These are phyloP conservation scores for Marvania coccoides DNA, from an alignment of 139 green algal species.

Conservation along the genomic window DNA sequence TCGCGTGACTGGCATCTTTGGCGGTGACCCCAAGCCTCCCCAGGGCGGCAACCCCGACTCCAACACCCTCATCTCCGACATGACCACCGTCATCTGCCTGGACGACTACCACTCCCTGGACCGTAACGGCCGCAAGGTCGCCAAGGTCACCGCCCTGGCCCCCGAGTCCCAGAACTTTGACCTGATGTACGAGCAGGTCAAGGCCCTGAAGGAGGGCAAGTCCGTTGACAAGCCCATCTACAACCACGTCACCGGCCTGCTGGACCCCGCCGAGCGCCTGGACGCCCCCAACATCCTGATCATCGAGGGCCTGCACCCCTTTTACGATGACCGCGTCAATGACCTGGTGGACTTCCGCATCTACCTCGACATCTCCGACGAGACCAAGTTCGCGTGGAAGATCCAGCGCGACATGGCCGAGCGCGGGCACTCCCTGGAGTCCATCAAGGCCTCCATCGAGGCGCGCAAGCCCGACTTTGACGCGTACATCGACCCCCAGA, in stretches of 20 bases:
- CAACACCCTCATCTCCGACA: constrained; percentile 98
- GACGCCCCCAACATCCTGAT: constrained; percentile 86
- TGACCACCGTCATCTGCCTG: constrained; percentile 99
- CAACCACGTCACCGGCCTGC: constrained; percentile 97
- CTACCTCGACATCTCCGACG: constrained; percentile 99
- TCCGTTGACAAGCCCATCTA: constrained; percentile 98
- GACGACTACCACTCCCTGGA: constrained; percentile 99
- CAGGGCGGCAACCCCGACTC: constrained; percentile 91
- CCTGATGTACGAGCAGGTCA: constrained; percentile 97
- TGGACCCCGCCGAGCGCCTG: constrained; percentile 93
- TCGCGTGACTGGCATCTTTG: constrained; percentile 96
- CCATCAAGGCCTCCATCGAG: constrained; percentile 97
- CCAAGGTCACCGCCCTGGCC: constrained; percentile 86
- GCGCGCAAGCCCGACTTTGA: constrained; percentile 99
- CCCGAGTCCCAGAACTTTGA: constrained; percentile 97
- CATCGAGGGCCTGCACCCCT: constrained; percentile 98
- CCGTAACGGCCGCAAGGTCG: constrained; percentile 81
- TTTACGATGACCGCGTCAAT: constrained; percentile 93
- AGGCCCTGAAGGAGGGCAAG: constrained; percentile 97
- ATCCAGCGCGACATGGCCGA: constrained; percentile 99
- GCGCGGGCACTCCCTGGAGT: constrained; percentile 95
- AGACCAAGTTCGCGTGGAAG: constrained; percentile 99
- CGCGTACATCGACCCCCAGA: constrained; percentile 98
- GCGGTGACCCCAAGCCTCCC: constrained; percentile 82
- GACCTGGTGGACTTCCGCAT: constrained; percentile 98